Evolutionary conservation across 257 asterid genomes (phyloP), one percentile per base, ranked within the genome.

Genomic region (Thymus quinquecostatus): DNA sequence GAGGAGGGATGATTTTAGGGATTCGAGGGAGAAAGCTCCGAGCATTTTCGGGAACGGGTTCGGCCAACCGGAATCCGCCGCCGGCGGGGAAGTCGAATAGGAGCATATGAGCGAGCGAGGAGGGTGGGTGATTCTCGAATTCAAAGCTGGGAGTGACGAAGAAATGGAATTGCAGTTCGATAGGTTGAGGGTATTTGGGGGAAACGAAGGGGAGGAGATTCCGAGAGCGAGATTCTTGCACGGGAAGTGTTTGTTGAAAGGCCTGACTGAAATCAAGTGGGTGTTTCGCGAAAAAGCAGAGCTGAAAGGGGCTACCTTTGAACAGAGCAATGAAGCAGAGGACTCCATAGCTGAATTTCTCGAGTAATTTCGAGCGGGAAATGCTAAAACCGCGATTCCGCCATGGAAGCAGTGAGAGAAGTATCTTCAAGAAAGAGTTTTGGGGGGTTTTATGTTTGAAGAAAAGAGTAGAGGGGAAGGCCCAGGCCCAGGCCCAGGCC

Each of bases 231-330:
- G 33, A 10, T 36, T 34, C 10, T 79, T 88, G 89, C 82, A 47
- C 29, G 66, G 79, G 8, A 78, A 11, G 3, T 73, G 96, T 79
- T 86, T 86, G 96, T 77, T 66, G 29, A 74, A 86, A 82, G 65
- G 96, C 67, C 95, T 69, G 81, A 84, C 6, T 0, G 93, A 87
- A 41, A 55, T 6, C 10, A 47, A 56, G 45, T 47, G 40, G 34
- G 74, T 60, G 6, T 62, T 64, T 6, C 78, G 55, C 3, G 69
- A 63, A 30, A 79, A 69, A 0, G 58, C 14, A 45, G 73, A 78
- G 47, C 50, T 36, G 44, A 82, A 84, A 75, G 90, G 85, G 5
- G 81, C 79, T 27, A 86, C 82, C 84, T 84, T 87, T 27, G 92
- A 81, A 77, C 75, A 82, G 68, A 77, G 68, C 29, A 87, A 54